phyloP scores from a whole-genome alignment of 805 yeast genomes.

The Ogataea nitratoaversa region DNA sequence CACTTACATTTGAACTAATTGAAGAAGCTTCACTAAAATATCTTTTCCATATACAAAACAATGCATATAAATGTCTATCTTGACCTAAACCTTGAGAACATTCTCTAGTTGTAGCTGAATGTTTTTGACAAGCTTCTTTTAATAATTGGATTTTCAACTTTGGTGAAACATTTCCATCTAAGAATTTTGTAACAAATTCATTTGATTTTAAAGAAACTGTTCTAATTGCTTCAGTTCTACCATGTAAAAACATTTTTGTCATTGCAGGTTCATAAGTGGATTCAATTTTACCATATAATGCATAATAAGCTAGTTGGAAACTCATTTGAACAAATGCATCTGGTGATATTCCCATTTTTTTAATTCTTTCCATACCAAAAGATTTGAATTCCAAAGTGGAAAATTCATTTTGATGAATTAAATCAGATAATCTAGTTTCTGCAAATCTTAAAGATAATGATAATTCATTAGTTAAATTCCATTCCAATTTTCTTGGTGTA shows the following conservation, averaged over 20 bases:
- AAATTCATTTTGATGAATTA: constrained; percentile 87
- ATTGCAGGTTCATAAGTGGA: constrained; percentile 95
- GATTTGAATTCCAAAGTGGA: constrained; percentile 68
- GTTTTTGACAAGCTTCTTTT: constrained; percentile 66
- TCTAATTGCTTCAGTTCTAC: constrained; percentile 89
- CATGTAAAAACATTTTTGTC: constrained; percentile 85
- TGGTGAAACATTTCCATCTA: constrained; percentile 58
- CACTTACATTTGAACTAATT: constrained; percentile 8
- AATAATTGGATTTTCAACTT: constrained; percentile 56
- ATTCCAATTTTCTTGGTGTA: constrained; percentile 82
- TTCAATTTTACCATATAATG: constrained; percentile 87
- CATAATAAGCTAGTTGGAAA: constrained; percentile 88
- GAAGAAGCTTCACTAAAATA: constrained; percentile 34
- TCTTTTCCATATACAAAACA: constrained; percentile 82
- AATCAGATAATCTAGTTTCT: constrained; percentile 81
- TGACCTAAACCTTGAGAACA: constrained; percentile 83
- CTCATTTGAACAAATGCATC: constrained; percentile 95
- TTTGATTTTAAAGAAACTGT: constrained; percentile 79
- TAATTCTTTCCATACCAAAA: constrained; percentile 74
- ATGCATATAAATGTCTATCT: constrained; percentile 85
- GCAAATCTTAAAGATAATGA: constrained; percentile 82
- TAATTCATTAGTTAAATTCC: constrained; percentile 77
- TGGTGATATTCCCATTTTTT: constrained; percentile 82
- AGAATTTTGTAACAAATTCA: constrained; percentile 77
- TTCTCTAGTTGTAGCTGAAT: constrained; percentile 60